Percentiles rank a stretch among this genome's conserved stretches.
Evolutionary conservation across 352 stramenopile species (phyloP).

Genomic region (Globisporangium splendens): DNA sequence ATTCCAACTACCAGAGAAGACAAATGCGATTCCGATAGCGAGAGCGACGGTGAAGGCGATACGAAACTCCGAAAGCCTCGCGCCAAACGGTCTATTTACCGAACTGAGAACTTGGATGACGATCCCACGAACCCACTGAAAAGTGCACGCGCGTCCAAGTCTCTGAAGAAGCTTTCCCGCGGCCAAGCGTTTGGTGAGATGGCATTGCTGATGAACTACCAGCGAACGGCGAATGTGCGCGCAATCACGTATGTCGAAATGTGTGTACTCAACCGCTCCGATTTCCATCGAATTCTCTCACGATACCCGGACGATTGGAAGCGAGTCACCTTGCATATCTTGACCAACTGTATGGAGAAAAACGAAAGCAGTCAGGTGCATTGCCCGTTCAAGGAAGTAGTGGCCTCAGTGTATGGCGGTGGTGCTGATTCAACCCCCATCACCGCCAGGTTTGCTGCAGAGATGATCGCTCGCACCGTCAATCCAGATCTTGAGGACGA

Average conservation of each 20-base stretch:
- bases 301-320: conserved; percentile 27
- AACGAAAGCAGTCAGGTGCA: conserved; percentile 15
- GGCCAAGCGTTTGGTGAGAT: conserved; percentile 45
- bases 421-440: conserved; percentile 4
- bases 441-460: conserved; percentile 12
- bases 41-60: conserved; percentile 1
- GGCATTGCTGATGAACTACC: conserved; percentile 42
- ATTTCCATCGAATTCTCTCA: conserved; percentile 29
- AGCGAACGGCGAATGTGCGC: conserved; percentile 28
- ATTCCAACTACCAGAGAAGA: background rate
- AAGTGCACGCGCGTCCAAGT: background rate
- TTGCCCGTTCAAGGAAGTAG: conserved; percentile 21
- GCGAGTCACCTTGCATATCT: conserved; percentile 17
- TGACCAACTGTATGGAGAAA: conserved; percentile 21
- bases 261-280: conserved; percentile 27
- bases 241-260: conserved; percentile 39
- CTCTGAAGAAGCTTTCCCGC: conserved; percentile 6
- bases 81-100: background rate
- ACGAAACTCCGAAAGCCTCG: background rate
- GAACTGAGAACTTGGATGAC: conserved; percentile 7
- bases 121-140: background rate
- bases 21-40: background rate
- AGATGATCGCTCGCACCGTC: conserved; percentile 18
- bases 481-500: conserved; percentile 17
- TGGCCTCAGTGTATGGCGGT: conserved; percentile 13